These are phyloP conservation scores for Colletotrichum simmondsii DNA, from an alignment of 2,329 filamentous ascomycete genomes.

Conservation along the genomic window DNA sequence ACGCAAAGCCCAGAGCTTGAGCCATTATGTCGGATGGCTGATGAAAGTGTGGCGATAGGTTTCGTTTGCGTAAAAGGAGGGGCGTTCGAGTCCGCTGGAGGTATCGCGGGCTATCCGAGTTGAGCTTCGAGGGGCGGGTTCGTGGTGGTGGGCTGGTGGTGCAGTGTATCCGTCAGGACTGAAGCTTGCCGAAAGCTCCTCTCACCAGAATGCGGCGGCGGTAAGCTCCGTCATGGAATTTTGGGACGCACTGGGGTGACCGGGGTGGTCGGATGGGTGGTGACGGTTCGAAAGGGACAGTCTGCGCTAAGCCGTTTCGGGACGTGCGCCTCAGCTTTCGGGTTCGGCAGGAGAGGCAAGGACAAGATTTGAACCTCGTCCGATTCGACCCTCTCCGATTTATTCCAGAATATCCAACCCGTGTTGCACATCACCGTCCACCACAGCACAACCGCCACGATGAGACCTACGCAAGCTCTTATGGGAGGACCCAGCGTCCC, in stretches of 20 bases:
- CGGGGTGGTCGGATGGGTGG: slow-evolving; percentile 26
- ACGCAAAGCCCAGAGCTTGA: slow-evolving; percentile 69
- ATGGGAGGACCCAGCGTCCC: slow-evolving; percentile 51
- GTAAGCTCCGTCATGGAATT: slow-evolving; percentile 35
- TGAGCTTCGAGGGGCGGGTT: neutral
- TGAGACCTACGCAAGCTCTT: slow-evolving; percentile 55
- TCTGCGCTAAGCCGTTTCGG: slow-evolving; percentile 45
- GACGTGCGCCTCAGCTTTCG: slow-evolving; percentile 35
- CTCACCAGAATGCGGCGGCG: slow-evolving; percentile 10
- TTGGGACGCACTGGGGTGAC: slow-evolving; percentile 18
- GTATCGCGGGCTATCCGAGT: slow-evolving; percentile 26
- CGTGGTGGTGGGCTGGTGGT: slow-evolving; percentile 6
- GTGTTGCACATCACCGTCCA: slow-evolving; percentile 28
- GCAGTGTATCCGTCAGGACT: neutral
- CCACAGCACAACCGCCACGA: slow-evolving; percentile 40
- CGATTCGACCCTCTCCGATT: slow-evolving; percentile 27
- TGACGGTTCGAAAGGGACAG: slow-evolving; percentile 16
- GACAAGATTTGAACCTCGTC: slow-evolving; percentile 41
- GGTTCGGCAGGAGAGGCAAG: slow-evolving; percentile 40
- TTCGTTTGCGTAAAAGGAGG: neutral
- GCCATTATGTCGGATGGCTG: slow-evolving; percentile 44
- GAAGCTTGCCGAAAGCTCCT: slow-evolving; percentile 35
- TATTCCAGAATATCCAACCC: neutral
- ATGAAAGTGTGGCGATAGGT: neutral
- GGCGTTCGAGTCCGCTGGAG: neutral